Conservation (phyloP, 163 green algal species). For the Coccomyxa subellipsoidea region DNA sequence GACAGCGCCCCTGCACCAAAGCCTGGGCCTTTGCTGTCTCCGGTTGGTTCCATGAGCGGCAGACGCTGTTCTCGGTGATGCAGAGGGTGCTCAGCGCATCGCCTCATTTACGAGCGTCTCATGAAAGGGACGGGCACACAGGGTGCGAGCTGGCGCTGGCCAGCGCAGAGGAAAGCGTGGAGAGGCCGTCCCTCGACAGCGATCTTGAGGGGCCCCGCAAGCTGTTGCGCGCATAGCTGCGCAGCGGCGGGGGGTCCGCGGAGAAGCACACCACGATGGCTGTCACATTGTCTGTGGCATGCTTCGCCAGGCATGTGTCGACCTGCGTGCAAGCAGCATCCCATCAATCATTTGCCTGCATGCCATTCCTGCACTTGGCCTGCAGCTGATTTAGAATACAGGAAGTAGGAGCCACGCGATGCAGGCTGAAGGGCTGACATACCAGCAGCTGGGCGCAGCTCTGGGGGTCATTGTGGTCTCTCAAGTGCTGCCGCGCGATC, state of each 20-base stretch:
- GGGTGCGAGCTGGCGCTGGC: background rate
- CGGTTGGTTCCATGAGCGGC: no score
- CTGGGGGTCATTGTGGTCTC: slow-evolving; percentile 37
- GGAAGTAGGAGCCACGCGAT: no score
- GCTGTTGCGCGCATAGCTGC: background rate
- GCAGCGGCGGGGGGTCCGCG: background rate
- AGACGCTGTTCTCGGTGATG: no score
- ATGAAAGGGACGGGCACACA: background rate
- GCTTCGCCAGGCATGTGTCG: slow-evolving; percentile 14
- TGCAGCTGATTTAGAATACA: background rate
- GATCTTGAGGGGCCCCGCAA: background rate
- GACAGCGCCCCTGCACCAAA: no score
- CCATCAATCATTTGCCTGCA: no score
- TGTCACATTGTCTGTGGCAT: slow-evolving; percentile 27
- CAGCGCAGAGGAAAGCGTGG: slow-evolving; percentile 10
- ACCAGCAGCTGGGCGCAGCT: slow-evolving; percentile 29
- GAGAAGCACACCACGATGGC: slow-evolving; percentile 26
- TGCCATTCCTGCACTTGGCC: no score
- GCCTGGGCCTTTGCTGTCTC: no score
- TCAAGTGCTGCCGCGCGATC: slow-evolving; percentile 45
- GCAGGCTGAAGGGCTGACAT: background rate
- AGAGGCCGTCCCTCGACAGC: slow-evolving; percentile 3
- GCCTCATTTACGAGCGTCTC: background rate
- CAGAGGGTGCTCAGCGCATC: no score
- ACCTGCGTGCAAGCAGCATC: slow-evolving; percentile 8